Conservation (phyloP, 495 filamentous ascomycete species). For the Aspergillus hancockii region DNA sequence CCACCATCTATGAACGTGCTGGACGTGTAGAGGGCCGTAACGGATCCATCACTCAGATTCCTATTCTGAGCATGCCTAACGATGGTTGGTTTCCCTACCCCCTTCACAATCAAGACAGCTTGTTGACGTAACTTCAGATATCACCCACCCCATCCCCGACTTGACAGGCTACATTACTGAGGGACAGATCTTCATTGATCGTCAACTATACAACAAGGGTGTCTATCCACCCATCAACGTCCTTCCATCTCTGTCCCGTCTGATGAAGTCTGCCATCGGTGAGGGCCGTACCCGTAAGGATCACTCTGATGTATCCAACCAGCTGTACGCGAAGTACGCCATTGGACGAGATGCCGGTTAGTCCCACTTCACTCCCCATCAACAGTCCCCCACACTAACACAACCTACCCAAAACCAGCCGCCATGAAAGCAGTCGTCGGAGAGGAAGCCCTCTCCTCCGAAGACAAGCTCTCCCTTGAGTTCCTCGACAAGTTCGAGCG, state of each 20-base stretch:
- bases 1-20: slow-evolving; percentile 98
- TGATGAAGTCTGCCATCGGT: slow-evolving; percentile 99
- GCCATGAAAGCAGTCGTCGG: slow-evolving; percentile 99
- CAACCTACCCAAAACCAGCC: slow-evolving; percentile 45
- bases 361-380: slow-evolving; percentile 14
- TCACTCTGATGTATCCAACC: slow-evolving; percentile 97
- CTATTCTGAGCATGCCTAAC: slow-evolving; percentile 99
- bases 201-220: slow-evolving; percentile 92
- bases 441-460: slow-evolving; percentile 90
- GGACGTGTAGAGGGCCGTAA: slow-evolving; percentile 97
- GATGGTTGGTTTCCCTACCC: slow-evolving; percentile 58
- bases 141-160: slow-evolving; percentile 98
- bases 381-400: background rate
- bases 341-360: slow-evolving; percentile 89
- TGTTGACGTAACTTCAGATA: slow-evolving; percentile 56
- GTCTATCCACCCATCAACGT: slow-evolving; percentile 99
- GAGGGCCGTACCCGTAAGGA: slow-evolving; percentile 94
- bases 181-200: slow-evolving; percentile 97
- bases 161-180: slow-evolving; percentile 99
- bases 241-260: slow-evolving; percentile 93
- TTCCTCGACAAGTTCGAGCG: slow-evolving; percentile 98
- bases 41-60: slow-evolving; percentile 98
- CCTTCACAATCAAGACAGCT: slow-evolving; percentile 17
- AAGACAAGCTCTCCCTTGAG: slow-evolving; percentile 97
- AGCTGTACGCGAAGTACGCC: slow-evolving; percentile 99